Percentiles rank a stretch among this genome's conserved stretches.
These are phyloP conservation scores for Hylodesmum podocarpum DNA, from an alignment of 306 rosid genomes.

Conservation along the genomic window DNA sequence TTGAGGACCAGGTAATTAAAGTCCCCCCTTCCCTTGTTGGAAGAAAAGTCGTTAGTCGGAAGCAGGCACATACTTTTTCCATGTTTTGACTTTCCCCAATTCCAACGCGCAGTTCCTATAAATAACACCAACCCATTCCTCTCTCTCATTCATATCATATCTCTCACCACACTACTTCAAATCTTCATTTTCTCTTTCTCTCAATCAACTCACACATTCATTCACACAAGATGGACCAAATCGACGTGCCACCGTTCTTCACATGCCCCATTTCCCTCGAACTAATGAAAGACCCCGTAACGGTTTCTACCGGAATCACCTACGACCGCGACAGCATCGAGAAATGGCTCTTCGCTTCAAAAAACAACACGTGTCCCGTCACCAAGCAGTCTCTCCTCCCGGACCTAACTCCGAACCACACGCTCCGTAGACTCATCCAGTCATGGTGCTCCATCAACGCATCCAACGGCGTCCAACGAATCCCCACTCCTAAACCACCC, in stretches of 20 bases:
- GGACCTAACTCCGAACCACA: conserved; percentile 81
- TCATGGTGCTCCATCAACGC: conserved; percentile 88
- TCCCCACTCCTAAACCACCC: conserved; percentile 85
- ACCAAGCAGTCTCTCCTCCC: conserved; percentile 55
- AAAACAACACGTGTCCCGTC: conserved; percentile 65
- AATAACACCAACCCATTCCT: background rate
- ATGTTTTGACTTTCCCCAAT: conserved; percentile 50
- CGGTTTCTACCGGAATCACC: conserved; percentile 71
- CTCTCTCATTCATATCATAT: background rate
- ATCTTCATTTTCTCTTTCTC: no score
- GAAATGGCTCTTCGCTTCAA: conserved; percentile 64
- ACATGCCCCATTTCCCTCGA: conserved; percentile 80
- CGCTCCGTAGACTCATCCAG: conserved; percentile 79
- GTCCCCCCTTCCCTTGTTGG: conserved; percentile 30
- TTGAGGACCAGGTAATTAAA: background rate
- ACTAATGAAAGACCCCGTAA: conserved; percentile 90
- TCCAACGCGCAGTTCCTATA: conserved; percentile 24
- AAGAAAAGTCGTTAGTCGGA: conserved; percentile 39
- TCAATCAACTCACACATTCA: background rate
- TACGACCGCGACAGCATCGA: conserved; percentile 83
- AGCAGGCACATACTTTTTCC: conserved; percentile 32
- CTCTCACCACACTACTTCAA: no score
- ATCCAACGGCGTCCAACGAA: conserved; percentile 63
- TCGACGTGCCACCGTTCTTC: conserved; percentile 71
- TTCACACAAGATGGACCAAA: conserved; percentile 42